Evolutionary conservation across 345 rosid genomes (phyloP).

Genomic region (Citrus glauca): DNA sequence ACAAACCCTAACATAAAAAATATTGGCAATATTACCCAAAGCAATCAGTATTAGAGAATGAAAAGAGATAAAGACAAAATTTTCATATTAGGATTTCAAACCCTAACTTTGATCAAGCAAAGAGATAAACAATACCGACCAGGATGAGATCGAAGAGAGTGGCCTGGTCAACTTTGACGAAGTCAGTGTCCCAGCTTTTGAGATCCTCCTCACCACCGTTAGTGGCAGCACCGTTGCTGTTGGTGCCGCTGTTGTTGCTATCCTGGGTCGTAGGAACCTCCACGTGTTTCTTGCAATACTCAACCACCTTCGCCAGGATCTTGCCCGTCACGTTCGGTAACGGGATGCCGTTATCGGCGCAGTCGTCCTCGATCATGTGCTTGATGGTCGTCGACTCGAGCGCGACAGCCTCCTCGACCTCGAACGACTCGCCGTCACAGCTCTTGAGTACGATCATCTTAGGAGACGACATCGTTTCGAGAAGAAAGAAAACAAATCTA

Average conservation of each 20-base stretch:
- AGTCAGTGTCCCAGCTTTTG: constrained; percentile 55
- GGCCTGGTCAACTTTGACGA: constrained; percentile 45
- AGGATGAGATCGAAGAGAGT: constrained; percentile 48
- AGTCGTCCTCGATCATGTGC: constrained; percentile 63
- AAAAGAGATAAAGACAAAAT: background rate
- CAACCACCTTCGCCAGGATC: constrained; percentile 77
- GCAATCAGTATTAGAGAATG: background rate
- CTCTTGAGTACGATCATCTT: constrained; percentile 45
- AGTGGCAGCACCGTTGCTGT: background rate
- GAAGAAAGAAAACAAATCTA: too few species aligned
- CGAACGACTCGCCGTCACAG: constrained; percentile 66
- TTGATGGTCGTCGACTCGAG: constrained; percentile 56
- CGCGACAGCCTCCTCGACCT: constrained; percentile 68
- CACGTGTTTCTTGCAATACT: constrained; percentile 76
- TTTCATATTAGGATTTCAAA: background rate
- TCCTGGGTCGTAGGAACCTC: constrained; percentile 27
- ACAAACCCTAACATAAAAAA: background rate
- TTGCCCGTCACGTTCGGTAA: constrained; percentile 65
- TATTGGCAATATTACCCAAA: background rate
- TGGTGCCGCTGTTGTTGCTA: background rate
- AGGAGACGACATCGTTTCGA: constrained; percentile 27
- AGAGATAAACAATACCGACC: constrained; percentile 18
- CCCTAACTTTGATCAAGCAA: background rate
- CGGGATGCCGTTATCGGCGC: constrained; percentile 60
- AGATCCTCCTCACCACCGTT: constrained; percentile 27